phyloP scores from a whole-genome alignment of 73 alveolate genomes.

The Symbiodinium natans region DNA sequence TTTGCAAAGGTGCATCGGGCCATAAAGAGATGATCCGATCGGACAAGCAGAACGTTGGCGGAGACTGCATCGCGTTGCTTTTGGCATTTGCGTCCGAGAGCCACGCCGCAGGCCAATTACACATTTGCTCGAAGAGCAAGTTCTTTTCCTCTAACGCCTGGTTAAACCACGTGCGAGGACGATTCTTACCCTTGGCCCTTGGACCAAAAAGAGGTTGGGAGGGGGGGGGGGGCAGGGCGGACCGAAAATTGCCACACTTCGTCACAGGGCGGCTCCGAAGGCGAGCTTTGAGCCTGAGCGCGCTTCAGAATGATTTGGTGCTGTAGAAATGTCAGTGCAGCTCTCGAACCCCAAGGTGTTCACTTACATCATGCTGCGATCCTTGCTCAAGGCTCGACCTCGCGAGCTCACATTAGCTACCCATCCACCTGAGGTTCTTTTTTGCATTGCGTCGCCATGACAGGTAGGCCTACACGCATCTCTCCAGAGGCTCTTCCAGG shows the following conservation, averaged over 20 bases:
- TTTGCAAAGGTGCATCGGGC: too few species aligned
- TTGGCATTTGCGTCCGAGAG: background rate
- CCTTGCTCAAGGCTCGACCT: background rate
- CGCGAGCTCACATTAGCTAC: too few species aligned
- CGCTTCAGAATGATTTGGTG: background rate
- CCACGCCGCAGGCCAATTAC: background rate
- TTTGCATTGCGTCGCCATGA: background rate
- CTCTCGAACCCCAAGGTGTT: background rate
- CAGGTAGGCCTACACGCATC: background rate
- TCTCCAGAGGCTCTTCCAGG: background rate
- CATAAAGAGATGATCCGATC: too few species aligned
- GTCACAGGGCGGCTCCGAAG: background rate
- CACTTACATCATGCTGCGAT: background rate
- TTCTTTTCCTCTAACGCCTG: too few species aligned
- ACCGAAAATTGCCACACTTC: background rate
- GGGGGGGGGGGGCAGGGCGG: constrained; percentile 1
- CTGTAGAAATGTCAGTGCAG: background rate
- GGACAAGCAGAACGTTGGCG: too few species aligned
- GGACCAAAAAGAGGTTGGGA: background rate
- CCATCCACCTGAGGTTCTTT: background rate
- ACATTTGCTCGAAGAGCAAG: too few species aligned
- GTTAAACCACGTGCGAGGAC: too few species aligned
- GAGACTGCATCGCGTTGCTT: background rate
- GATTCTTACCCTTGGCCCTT: too few species aligned
- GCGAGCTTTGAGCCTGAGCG: too few species aligned